phyloP scores from a whole-genome alignment of 1,139 yeast genomes.

The Yamadazyma sp. region DNA sequence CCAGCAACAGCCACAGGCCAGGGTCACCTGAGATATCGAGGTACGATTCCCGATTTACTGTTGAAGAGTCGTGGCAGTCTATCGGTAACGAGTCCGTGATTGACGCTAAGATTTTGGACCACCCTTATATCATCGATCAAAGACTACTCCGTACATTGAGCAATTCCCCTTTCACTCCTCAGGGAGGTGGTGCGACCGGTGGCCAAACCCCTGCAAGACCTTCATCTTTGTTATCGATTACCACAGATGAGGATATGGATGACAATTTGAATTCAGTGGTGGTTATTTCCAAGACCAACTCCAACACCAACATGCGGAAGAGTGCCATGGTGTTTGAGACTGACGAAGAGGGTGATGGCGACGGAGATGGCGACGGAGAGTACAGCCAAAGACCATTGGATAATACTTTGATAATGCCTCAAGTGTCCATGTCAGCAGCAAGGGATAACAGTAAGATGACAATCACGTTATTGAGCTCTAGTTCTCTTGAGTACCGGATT shows the following conservation, averaged over 20 bases:
- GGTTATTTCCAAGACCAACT: slow-evolving; percentile 12
- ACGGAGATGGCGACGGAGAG: slow-evolving; percentile 5
- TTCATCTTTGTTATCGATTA: slow-evolving; percentile 22
- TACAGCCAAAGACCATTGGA: slow-evolving; percentile 1
- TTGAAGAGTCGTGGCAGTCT: slow-evolving; percentile 24
- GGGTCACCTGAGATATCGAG: slow-evolving; percentile 8
- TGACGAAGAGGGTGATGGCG: slow-evolving; percentile 38
- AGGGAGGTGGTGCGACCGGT: neutral
- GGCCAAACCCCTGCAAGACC: slow-evolving; percentile 10
- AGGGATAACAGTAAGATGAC: slow-evolving; percentile 3
- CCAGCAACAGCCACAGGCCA: neutral
- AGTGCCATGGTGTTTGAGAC: slow-evolving; percentile 43
- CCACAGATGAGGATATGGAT: slow-evolving; percentile 25
- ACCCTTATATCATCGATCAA: neutral
- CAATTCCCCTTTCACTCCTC: slow-evolving; percentile 13
- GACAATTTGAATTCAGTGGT: slow-evolving; percentile 17
- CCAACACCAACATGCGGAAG: slow-evolving; percentile 3
- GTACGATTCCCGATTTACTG: slow-evolving; percentile 1
- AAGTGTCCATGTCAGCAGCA: slow-evolving; percentile 13
- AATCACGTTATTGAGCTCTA: slow-evolving; percentile 21
- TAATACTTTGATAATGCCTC: slow-evolving; percentile 41
- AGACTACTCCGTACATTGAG: slow-evolving; percentile 13
- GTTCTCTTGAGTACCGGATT: slow-evolving; percentile 13
- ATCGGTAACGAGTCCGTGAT: slow-evolving; percentile 15
- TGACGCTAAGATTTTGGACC: slow-evolving; percentile 3